Evolutionary conservation across 176 grass and related monocot genomes (phyloP), one percentile per base, ranked within the genome.

Genomic region (Pontederia crassipes): DNA sequence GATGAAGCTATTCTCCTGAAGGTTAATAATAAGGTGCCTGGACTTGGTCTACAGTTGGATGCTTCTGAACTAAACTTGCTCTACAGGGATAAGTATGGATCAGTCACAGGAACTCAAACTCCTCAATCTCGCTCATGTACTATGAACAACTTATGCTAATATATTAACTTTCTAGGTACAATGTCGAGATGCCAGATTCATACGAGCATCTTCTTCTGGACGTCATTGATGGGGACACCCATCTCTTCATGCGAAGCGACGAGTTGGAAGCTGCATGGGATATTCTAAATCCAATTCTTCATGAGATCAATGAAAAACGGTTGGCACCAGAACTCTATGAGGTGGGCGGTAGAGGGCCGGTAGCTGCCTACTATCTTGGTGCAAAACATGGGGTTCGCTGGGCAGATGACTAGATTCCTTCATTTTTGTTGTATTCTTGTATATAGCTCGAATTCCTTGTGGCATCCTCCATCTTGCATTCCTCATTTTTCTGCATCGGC

Each of bases 31-130:
- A 96, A 96, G 70, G 65, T 96, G 29, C 91, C 91, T 11, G 91
- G 91, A 27, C 83, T 96, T 55, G 91, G 86, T 48, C 75, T 96
- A 62, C 75, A 87, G 54, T 49, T 96, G 70, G 91, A 96, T 77
- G 86, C 86, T 72, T 96, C 91, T 61, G 86, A 96, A 73, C 80
- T 96, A 18, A 96, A 96, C 80, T 66, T 96, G 70, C 91, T 96
- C 78, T 95, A 90, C 68, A 74, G 80, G 28, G 83, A 95, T 52
- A 95, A 72, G 91, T 95, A 83, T 71, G 61, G 47, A 11, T n/a
- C 12, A 61, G 8, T 12, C 17, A 47, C 53, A 5, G 10, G 32
- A 59, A 18, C 18, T 68, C 15, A 57, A 40, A 40, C 32, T 40
- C 32, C 32, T 40, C 32, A 40, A 40, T 40, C 32, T 24, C 17